Evolutionary conservation across 768 basidiomycete species (phyloP), one percentile per base, ranked within the genome.

Genomic region (Panellus pusillus): DNA sequence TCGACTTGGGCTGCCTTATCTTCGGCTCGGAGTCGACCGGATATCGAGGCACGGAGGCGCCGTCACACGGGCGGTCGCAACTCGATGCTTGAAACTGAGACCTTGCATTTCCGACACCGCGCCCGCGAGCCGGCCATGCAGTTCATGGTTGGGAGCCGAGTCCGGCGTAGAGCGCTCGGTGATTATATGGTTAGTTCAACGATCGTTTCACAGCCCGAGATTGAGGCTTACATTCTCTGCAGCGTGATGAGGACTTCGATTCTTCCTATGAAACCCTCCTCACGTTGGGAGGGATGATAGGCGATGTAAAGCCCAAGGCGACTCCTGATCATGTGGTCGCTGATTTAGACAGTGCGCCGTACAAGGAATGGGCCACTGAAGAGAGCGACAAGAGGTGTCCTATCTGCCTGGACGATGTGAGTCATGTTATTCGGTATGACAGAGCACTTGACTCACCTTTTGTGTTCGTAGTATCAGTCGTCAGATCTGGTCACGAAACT

Each of bases 391-490:
- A 79, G 50, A 78, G 89, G 41, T 93, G 91, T 68, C 89, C 91
- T 2, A 92, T 93, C 48, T 93, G 91, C 64, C 69, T 92, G 58
- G 90, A 92, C 57, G 90, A 93, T 69, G 90, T 90, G 63, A 48
- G 87, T 77, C 35, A 7, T 13, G 42, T 57, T 9, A n/a, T 48
- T 44, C 27, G n/a, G 1, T 36, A 27, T 63, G 38, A 63, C 3
- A 39, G 57, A 18, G 14, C 35, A 29, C 45, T 27, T 61, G 40
- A 52, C 42, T 42, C 36, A 54, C 39, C 43, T 11, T 35, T n/a
- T 47, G 41, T 47, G 41, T 41, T 55, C 43, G 6, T 49, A 92
- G 90, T 93, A 92, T 58, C 70, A 73, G 47, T 72, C 78, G 2
- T 66, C 68, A n/a, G 90, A 91, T 60, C 61, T 73, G 3, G 78